A percentile compares a stretch with the other conserved stretches of the same genome.
Conservation (phyloP, 306 rosid genomes). For the Adenanthera pavonina region DNA sequence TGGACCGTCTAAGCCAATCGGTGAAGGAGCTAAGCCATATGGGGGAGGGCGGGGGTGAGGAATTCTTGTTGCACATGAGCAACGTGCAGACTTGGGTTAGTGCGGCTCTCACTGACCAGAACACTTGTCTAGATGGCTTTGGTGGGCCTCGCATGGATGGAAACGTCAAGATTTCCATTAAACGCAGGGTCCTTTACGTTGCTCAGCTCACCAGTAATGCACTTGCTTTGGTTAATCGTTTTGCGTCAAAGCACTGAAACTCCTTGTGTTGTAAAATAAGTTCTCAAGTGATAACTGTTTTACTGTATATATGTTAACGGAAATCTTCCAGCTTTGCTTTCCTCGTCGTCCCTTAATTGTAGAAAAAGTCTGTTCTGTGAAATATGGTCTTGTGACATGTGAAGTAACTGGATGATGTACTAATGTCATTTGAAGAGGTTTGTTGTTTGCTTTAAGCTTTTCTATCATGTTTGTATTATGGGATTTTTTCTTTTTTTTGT, state of each 20-base stretch:
- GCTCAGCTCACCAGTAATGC: constrained; percentile 82
- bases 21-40: constrained; percentile 52
- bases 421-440: neutral
- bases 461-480: constrained; percentile 27
- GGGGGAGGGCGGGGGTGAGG: constrained; percentile 47
- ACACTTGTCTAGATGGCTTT: constrained; percentile 72
- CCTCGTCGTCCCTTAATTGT: neutral
- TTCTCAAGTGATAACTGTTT: neutral
- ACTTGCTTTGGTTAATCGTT: constrained; percentile 68
- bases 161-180: constrained; percentile 49
- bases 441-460: neutral
- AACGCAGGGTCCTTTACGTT: constrained; percentile 46
- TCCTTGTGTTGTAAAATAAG: constrained; percentile 16
- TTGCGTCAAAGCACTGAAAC: constrained; percentile 48
- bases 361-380: neutral
- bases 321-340: neutral
- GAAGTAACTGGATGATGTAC: neutral
- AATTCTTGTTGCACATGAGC: constrained; percentile 63
- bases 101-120: constrained; percentile 73
- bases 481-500: neutral
- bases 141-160: constrained; percentile 42
- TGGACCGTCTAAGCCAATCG: constrained; percentile 58
- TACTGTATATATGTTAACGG: neutral
- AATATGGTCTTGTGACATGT: neutral
- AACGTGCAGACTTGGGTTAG: constrained; percentile 88